A percentile compares a stretch with the other conserved stretches of the same genome.
These are phyloP conservation scores for Apiotrichum mycotoxinovorans DNA, from an alignment of 1,284 basidiomycete species.

Conservation along the genomic window DNA sequence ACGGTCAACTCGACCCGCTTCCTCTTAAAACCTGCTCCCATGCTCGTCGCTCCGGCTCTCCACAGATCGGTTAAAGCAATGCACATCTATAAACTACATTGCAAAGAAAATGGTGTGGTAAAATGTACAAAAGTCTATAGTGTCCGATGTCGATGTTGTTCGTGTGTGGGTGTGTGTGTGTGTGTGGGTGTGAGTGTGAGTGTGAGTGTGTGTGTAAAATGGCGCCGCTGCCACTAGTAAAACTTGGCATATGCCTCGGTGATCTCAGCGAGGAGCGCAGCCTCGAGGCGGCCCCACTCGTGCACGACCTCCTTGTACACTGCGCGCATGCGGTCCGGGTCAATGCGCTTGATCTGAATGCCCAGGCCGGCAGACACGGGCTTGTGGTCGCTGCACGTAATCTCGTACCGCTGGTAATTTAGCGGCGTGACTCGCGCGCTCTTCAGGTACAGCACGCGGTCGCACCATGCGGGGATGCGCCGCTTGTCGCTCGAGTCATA, in stretches of 20 bases:
- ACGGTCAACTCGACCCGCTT: too few species aligned
- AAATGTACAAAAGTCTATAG: too few species aligned
- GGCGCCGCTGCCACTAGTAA: too few species aligned
- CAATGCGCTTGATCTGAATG: slow-evolving; percentile 68
- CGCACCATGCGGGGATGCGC: slow-evolving; percentile 92
- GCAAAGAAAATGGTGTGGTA: too few species aligned
- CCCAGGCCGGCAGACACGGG: slow-evolving; percentile 76
- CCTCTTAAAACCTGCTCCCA: too few species aligned
- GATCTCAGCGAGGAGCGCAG: slow-evolving; percentile 55
- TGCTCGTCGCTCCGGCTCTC: too few species aligned
- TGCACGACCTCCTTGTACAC: slow-evolving; percentile 58
- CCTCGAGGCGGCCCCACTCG: slow-evolving; percentile 62
- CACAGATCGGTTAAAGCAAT: too few species aligned
- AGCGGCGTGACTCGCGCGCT: slow-evolving; percentile 61
- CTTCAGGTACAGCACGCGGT: slow-evolving; percentile 78
- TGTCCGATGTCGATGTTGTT: too few species aligned
- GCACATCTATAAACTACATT: too few species aligned
- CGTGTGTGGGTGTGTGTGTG: too few species aligned
- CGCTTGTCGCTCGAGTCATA: slow-evolving; percentile 88
- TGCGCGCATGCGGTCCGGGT: slow-evolving; percentile 57
- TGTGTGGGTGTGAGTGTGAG: too few species aligned
- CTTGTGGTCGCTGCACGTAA: slow-evolving; percentile 77
- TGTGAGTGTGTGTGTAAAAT: too few species aligned
- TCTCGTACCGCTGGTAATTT: slow-evolving; percentile 74
- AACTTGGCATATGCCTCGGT: slow-evolving; percentile 37